phyloP scores from a whole-genome alignment of 2,329 filamentous ascomycete species.

The Pseudogymnoascus sp. region DNA sequence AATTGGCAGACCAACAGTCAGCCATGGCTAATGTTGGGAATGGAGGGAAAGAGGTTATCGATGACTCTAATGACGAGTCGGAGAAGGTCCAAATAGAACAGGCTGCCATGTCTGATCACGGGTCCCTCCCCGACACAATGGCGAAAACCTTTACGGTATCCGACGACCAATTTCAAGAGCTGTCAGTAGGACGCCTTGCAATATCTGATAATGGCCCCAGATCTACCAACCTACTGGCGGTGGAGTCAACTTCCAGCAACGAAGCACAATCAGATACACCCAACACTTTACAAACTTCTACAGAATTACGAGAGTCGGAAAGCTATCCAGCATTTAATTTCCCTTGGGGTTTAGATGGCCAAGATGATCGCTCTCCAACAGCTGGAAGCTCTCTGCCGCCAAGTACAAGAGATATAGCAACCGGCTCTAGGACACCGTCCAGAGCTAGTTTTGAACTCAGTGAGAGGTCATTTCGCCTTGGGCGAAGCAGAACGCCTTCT shows the following conservation, averaged over 20 bases:
- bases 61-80: conserved; percentile 12
- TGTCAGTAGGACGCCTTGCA: background rate
- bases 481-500: background rate
- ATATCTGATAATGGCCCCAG: background rate
- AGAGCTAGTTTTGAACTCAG: background rate
- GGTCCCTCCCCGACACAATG: background rate
- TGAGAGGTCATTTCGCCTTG: background rate
- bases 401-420: background rate
- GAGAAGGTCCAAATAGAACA: conserved; percentile 12
- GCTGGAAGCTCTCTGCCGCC: background rate
- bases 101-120: background rate
- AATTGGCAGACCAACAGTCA: conserved; percentile 13
- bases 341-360: background rate
- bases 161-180: background rate
- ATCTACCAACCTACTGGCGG: background rate
- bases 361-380: background rate
- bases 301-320: background rate
- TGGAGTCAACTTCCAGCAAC: background rate
- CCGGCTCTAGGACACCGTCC: background rate
- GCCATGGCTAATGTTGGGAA: conserved; percentile 10
- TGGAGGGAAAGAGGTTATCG: conserved; percentile 9
- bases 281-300: background rate
- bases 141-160: background rate
- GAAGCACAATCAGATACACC: background rate
- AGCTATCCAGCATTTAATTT: background rate